A percentile compares a stretch with the other conserved stretches of the same genome.
These are phyloP conservation scores for Aspergillus sojae DNA, from an alignment of 2,329 filamentous ascomycete species.

Conservation along the genomic window DNA sequence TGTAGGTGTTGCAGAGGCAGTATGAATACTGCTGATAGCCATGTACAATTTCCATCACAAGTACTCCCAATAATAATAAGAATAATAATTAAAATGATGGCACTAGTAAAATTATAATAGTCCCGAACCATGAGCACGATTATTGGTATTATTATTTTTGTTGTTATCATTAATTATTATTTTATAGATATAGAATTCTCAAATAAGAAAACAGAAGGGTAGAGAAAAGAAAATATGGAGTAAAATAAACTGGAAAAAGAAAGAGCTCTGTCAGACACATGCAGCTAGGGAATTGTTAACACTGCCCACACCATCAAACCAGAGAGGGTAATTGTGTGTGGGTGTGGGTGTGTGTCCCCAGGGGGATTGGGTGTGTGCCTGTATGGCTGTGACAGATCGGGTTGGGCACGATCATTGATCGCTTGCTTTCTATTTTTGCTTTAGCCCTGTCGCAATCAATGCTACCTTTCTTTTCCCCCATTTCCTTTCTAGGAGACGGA, in stretches of 20 bases:
- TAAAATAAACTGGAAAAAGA: not conserved
- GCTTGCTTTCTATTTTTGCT: conserved; percentile 1
- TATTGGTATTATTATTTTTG: not conserved
- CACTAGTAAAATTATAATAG: conserved; percentile 1
- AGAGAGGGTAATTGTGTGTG: not conserved
- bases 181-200: not conserved
- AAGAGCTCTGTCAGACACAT: conserved; percentile 16
- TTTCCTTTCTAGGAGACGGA: not conserved
- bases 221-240: not conserved
- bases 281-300: conserved; percentile 20
- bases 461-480: not conserved
- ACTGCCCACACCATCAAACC: conserved; percentile 4
- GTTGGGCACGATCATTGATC: conserved; percentile 12
- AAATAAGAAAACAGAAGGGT: not conserved
- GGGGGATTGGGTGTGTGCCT: conserved; percentile 9
- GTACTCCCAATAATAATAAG: not conserved
- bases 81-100: conserved; percentile 5
- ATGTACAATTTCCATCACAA: conserved; percentile 1
- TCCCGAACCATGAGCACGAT: not conserved
- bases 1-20: not conserved
- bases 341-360: conserved; percentile 5
- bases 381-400: conserved; percentile 17
- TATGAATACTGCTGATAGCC: not conserved
- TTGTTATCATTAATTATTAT: not conserved
- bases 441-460: not conserved